Conservation (phyloP, 1,284 basidiomycete species). For the Marasmius sp. region DNA sequence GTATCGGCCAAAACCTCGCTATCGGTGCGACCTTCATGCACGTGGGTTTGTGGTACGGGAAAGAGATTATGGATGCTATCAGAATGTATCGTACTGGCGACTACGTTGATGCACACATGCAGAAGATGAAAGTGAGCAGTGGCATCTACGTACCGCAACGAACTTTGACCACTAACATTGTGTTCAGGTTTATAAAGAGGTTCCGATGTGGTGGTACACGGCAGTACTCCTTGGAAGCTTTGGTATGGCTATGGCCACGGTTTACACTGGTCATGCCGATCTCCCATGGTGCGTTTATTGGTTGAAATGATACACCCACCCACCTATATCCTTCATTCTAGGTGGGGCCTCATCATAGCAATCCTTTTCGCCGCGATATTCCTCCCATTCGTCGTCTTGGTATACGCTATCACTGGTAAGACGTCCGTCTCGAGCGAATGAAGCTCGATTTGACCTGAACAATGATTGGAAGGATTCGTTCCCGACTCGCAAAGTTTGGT, state of each 20-base stretch:
- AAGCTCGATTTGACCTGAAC: not conserved
- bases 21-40: conserved; percentile 47
- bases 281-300: conserved; percentile 15
- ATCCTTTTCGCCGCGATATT: conserved; percentile 50
- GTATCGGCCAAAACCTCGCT: conserved; percentile 38
- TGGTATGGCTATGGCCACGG: conserved; percentile 48
- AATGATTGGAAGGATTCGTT: conserved; percentile 22
- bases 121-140: conserved; percentile 23
- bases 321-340: conserved; percentile 10
- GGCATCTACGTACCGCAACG: conserved; percentile 9
- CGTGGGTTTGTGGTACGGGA: conserved; percentile 50
- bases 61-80: conserved; percentile 43
- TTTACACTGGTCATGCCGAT: conserved; percentile 47
- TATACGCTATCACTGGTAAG: conserved; percentile 15
- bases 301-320: not conserved
- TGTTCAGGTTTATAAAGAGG: conserved; percentile 45
- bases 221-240: conserved; percentile 42
- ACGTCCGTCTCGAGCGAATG: not conserved
- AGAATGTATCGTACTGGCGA: conserved; percentile 30
- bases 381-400: conserved; percentile 40
- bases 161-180: not conserved
- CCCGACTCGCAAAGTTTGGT: conserved; percentile 34
- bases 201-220: conserved; percentile 65
- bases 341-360: conserved; percentile 44
- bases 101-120: conserved; percentile 7